Percentiles rank a stretch among this genome's conserved stretches.
These are phyloP conservation scores for Hemisphaericaspora xylanilytica DNA, from an alignment of 1,139 yeast genomes.

Conservation along the genomic window DNA sequence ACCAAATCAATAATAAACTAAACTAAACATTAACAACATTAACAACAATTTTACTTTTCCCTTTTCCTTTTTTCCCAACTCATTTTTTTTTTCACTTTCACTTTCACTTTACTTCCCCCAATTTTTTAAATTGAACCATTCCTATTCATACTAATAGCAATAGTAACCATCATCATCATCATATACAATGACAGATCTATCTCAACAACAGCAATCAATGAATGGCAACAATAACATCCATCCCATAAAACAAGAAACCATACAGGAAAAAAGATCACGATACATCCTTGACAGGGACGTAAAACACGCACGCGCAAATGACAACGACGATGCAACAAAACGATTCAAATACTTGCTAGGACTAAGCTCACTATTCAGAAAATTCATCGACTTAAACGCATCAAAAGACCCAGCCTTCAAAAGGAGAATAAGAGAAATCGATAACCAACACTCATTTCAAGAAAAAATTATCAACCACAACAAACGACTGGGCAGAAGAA, in stretches of 20 bases:
- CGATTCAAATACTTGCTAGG: constrained; percentile 82
- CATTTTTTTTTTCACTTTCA: too few relatives aligned
- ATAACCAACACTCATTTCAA: constrained; percentile 29
- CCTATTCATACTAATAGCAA: too few relatives aligned
- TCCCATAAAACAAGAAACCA: constrained; percentile 21
- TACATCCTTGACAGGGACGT: constrained; percentile 53
- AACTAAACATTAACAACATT: too few relatives aligned
- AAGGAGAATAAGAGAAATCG: constrained; percentile 45
- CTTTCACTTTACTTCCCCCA: too few relatives aligned
- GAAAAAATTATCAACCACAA: constrained; percentile 18
- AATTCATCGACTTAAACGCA: constrained; percentile 81
- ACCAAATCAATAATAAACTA: too few relatives aligned
- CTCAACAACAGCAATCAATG: constrained; percentile 3
- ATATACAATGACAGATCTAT: constrained; percentile 8
- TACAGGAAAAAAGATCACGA: constrained; percentile 41
- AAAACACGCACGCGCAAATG: constrained; percentile 52
- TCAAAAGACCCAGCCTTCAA: constrained; percentile 67
- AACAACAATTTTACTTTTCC: constrained; percentile 1
- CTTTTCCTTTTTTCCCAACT: too few relatives aligned
- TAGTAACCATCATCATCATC: neutral
- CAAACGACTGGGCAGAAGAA: constrained; percentile 10
- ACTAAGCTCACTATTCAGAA: constrained; percentile 80
- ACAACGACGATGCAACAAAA: constrained; percentile 68
- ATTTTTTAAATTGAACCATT: too few relatives aligned
- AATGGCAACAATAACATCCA: constrained; percentile 2